Evolutionary conservation across 73 alveolate genomes (phyloP), one percentile per base, ranked within the genome.

Genomic region (Paramecium pentaurelia): DNA sequence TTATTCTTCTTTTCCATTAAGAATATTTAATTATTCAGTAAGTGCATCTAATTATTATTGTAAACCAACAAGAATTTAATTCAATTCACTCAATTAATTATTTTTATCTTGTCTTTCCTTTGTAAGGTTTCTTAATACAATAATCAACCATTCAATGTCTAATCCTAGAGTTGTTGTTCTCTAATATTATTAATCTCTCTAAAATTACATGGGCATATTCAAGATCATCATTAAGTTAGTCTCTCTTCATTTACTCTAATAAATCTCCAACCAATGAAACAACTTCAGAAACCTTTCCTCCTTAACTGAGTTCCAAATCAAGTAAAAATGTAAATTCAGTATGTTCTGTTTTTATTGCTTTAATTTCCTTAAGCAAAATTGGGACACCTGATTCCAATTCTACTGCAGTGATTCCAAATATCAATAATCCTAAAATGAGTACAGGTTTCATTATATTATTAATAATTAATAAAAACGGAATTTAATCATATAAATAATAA

Each of bases 301-400:
- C 91, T 47, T 80, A 80, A 45, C 77, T 45, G 22, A 80, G 91
- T 36, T 80, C 91, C 32, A 80, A 80, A 80, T 80, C 91, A 5
- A 80, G 58, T 47, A 80, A 49, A 64, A 32, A 32, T 47, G 47
- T 80, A 47, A 80, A 80, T 14, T 80, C 91, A 6, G 91, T 32
- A 18, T 80, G 47, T 14, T 80, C 91, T 14, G 91, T 32, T 47
- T 80, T 80, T 0, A 80, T 42, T 80, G 91, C 91, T 36, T 49
- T 80, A 9, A 80, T 80, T 80, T 80, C 91, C 91, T 80, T 80
- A n/a, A 80, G 75, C 47, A 80, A 36, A 25, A 80, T 80, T 8
- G 91, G 91, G 16, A 80, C 91, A 25, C 91, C 91, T 27, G 91
- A 40, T 45, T 80, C 91, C 49, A 80, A 47, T 22, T 80, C 71